phyloP scores from a whole-genome alignment of 1,284 basidiomycete genomes.

The Ustilago curta region DNA sequence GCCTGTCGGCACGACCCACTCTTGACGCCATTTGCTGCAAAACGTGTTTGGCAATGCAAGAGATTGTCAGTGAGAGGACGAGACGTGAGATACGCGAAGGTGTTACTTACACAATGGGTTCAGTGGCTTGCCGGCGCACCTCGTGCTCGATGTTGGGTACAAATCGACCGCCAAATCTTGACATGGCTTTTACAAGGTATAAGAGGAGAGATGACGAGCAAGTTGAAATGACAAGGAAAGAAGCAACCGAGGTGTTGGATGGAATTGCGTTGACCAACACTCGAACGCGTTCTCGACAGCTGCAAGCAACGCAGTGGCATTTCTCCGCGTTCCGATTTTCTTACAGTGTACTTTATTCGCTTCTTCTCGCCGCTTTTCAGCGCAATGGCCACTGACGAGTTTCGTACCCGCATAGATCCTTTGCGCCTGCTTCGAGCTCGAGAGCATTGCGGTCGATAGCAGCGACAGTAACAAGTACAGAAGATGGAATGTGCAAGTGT shows the following conservation, averaged over 20 bases:
- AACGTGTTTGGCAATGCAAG: background rate
- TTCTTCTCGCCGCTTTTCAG: conserved; percentile 1
- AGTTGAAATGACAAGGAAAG: background rate
- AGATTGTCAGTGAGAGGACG: background rate
- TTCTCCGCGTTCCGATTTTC: conserved; percentile 16
- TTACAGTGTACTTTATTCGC: background rate
- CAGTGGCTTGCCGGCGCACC: conserved; percentile 36
- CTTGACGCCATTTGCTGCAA: conserved; percentile 41
- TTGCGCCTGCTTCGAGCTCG: background rate
- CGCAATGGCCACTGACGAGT: no score
- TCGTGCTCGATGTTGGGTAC: conserved; percentile 50
- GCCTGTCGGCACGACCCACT: conserved; percentile 28
- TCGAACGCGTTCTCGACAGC: conserved; percentile 17
- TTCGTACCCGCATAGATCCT: no score
- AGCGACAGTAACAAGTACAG: background rate
- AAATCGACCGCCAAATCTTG: conserved; percentile 38
- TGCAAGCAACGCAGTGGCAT: conserved; percentile 2
- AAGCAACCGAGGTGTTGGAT: conserved; percentile 12
- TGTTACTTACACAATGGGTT: conserved; percentile 33
- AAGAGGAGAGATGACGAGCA: background rate
- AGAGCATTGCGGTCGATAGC: background rate
- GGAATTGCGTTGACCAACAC: conserved; percentile 10
- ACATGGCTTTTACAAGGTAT: conserved; percentile 18
- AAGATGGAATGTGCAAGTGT: background rate
- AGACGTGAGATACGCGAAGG: background rate